Conservation (phyloP, 805 yeast genomes). For the Candida sithepensis region DNA sequence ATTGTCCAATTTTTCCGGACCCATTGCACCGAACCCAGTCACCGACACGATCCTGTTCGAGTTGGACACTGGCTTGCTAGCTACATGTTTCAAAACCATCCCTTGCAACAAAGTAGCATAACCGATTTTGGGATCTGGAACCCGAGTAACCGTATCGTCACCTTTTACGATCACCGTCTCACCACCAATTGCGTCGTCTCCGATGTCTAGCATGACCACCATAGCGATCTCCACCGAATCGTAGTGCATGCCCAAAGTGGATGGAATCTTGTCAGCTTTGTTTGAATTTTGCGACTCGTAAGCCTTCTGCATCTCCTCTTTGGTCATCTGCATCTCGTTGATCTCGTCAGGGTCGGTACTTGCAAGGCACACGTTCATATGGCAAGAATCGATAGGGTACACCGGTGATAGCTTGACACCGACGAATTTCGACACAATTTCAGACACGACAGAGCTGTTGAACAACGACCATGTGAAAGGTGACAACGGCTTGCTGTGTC, state of each 20-base stretch:
- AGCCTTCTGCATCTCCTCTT: constrained; percentile 9
- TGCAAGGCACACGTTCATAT: constrained; percentile 40
- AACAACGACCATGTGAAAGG: constrained; percentile 48
- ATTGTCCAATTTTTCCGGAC: constrained; percentile 23
- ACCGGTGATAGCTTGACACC: constrained; percentile 42
- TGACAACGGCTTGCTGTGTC: constrained; percentile 34
- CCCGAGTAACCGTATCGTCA: constrained; percentile 17
- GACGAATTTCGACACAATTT: constrained; percentile 44
- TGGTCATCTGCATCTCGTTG: constrained; percentile 3
- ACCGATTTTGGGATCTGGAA: constrained; percentile 38
- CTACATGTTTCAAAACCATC: constrained; percentile 14
- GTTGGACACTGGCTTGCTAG: constrained; percentile 33
- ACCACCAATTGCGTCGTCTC: constrained; percentile 45
- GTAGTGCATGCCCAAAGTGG: constrained; percentile 41
- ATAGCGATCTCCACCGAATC: constrained; percentile 43
- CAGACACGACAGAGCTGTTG: constrained; percentile 45
- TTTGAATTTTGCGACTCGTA: constrained; percentile 9
- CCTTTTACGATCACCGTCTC: constrained; percentile 42
- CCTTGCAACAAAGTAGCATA: constrained; percentile 42
- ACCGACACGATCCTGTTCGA: constrained; percentile 27
- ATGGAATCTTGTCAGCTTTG: constrained; percentile 34
- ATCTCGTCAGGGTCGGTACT: constrained; percentile 10
- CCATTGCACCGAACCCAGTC: constrained; percentile 23
- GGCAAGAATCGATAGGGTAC: constrained; percentile 48
- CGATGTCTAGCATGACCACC: constrained; percentile 42